phyloP scores from a whole-genome alignment of 805 yeast species.

The Lipomyces oligophaga region DNA sequence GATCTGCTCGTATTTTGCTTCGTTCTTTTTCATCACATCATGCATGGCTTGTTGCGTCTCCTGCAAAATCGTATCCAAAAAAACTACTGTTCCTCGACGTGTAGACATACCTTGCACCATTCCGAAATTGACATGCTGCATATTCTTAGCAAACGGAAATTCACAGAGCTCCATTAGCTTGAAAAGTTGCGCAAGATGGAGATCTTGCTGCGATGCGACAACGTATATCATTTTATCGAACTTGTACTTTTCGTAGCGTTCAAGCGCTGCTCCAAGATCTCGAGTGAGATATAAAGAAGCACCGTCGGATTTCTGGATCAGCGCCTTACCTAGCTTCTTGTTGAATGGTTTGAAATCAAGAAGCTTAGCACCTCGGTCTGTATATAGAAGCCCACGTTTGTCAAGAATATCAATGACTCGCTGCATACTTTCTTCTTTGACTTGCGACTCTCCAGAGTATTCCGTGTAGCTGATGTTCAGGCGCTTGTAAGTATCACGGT shows the following conservation, averaged over 20 bases:
- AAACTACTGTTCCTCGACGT: conserved; percentile 97
- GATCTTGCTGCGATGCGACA: conserved; percentile 93
- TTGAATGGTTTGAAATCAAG: conserved; percentile 80
- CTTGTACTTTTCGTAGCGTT: conserved; percentile 75
- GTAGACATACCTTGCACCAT: conserved; percentile 99
- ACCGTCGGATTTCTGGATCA: conserved; percentile 93
- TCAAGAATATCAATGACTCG: conserved; percentile 59
- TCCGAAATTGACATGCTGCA: conserved; percentile 89
- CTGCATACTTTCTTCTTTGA: conserved; percentile 66
- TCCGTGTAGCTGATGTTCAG: conserved; percentile 82
- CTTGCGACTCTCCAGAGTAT: conserved; percentile 96
- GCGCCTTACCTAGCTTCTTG: conserved; percentile 88
- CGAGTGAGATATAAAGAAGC: conserved; percentile 90
- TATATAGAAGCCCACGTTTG: conserved; percentile 67
- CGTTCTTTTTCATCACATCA: conserved; percentile 91
- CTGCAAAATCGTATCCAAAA: conserved; percentile 86
- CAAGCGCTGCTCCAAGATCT: conserved; percentile 94
- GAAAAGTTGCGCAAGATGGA: conserved; percentile 89
- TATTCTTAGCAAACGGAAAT: conserved; percentile 74
- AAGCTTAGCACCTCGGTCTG: conserved; percentile 85
- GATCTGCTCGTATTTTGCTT: conserved; percentile 84
- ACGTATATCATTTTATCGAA: conserved; percentile 97
- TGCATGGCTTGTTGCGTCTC: conserved; percentile 93
- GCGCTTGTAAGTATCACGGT: conserved; percentile 84
- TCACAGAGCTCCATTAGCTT: conserved; percentile 90